Evolutionary conservation across 768 basidiomycete genomes (phyloP), one percentile per base, ranked within the genome.

Genomic region (Gloeophyllum trabeum): DNA sequence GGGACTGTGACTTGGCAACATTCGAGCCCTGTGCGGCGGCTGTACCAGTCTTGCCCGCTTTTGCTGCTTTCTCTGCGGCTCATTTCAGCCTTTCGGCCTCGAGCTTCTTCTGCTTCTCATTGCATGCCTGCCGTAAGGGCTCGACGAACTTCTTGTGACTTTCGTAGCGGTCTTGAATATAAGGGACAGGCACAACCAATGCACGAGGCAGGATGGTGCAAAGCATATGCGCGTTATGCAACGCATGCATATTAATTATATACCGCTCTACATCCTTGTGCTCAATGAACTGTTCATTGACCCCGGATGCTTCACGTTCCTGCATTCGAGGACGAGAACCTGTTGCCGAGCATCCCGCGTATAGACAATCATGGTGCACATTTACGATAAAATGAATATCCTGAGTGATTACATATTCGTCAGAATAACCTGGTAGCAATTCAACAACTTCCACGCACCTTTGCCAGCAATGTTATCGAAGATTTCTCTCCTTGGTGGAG

Each of bases 181-280:
- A 24, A 2, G 41, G 45, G 5, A 42, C 20, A 7, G 47, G 47
- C 2, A 32, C 41, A 32, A 28, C 35, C 0, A 35, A 32, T 5
- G 23, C 21, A 38, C 1, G 48, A 36, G 28, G 47, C 18, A 51
- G 48, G 20, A 19, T 32, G 24, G 24, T 24, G 2, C 51, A 43
- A 6, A 57, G 37, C 1, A 54, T 35, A 7, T 39, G 43, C 1
- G 52, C 48, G 43, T 61, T 61, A 44, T 62, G 59, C 1, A 59
- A 42, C 0, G 51, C 54, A 40, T 54, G 49, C 7, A 49, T 48
- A 26, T 61, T 61, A 30, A 61, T 42, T 14, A 62, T 25, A 37
- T 42, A 60, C 4, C 39, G 36, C 20, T 54, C 41, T 18, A 53
- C 44, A 10, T 10, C 10, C 7, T 24, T 35, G 39, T 62, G 59